Conservation (phyloP, 2,329 filamentous ascomycete species). For the Tympanopsis confertula region DNA sequence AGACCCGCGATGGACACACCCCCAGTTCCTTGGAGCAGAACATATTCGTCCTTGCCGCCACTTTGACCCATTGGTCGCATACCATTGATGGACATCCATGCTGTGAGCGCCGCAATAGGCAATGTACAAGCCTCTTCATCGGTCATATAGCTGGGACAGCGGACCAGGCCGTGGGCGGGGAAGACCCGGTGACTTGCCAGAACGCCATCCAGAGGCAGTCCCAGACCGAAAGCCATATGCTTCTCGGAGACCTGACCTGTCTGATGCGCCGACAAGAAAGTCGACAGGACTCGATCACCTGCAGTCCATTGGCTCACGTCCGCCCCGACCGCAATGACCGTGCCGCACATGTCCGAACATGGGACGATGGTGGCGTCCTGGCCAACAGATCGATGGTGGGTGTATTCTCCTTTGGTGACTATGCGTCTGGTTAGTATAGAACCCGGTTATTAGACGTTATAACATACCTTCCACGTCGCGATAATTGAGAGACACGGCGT, state of each 20-base stretch:
- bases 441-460: too few species aligned
- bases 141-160: slow-evolving; percentile 40
- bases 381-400: slow-evolving; percentile 45
- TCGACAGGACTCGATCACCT: slow-evolving; percentile 57
- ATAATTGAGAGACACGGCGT: slow-evolving; percentile 34
- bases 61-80: slow-evolving; percentile 40
- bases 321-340: slow-evolving; percentile 36
- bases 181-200: slow-evolving; percentile 50
- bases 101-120: slow-evolving; percentile 50
- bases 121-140: slow-evolving; percentile 48
- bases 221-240: slow-evolving; percentile 44
- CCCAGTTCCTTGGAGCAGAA: slow-evolving; percentile 42
- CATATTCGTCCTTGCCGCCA: slow-evolving; percentile 28
- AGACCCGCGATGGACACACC: slow-evolving; percentile 38
- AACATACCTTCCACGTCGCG: slow-evolving; percentile 33
- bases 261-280: slow-evolving; percentile 46
- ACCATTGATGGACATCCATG: slow-evolving; percentile 55
- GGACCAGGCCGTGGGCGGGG: slow-evolving; percentile 39
- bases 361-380: slow-evolving; percentile 38
- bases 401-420: slow-evolving; percentile 58
- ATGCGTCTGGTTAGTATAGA: slow-evolving; percentile 1
- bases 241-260: slow-evolving; percentile 44
- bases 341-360: slow-evolving; percentile 61
- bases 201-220: slow-evolving; percentile 45
- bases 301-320: slow-evolving; percentile 32